A percentile compares a stretch with the other conserved stretches of the same genome.
Evolutionary conservation across 2,329 filamentous ascomycete genomes (phyloP).

Genomic region (Talaromyces sp.): DNA sequence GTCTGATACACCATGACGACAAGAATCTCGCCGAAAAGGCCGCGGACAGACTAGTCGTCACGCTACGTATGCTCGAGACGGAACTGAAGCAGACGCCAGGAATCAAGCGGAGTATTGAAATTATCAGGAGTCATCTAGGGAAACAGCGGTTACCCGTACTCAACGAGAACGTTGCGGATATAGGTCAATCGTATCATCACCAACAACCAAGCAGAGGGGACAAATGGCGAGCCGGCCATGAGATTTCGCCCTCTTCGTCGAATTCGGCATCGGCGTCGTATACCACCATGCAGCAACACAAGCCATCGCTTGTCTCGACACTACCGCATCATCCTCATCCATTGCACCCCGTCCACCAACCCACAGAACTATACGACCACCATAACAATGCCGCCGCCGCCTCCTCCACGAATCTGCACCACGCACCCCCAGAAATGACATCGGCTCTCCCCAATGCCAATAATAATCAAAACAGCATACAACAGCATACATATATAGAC

Average conservation of each 20-base stretch:
- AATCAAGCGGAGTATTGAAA: conserved; percentile 19
- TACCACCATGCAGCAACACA: neutral
- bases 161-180: neutral
- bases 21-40: conserved; percentile 14
- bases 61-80: conserved; percentile 20
- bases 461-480: neutral
- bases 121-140: conserved; percentile 18
- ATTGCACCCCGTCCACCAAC: neutral
- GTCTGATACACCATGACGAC: conserved; percentile 19
- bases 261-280: neutral
- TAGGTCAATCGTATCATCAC: neutral
- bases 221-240: neutral
- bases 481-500: neutral
- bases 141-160: neutral
- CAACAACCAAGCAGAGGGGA: neutral
- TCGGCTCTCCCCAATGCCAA: neutral
- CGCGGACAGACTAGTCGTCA: conserved; percentile 16
- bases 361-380: neutral
- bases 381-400: no score
- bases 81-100: conserved; percentile 19
- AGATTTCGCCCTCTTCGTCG: neutral
- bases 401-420: neutral
- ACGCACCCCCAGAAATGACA: neutral
- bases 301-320: neutral
- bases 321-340: neutral